Percentiles rank a stretch among this genome's conserved stretches.
phyloP scores from a whole-genome alignment of 2,329 filamentous ascomycete genomes.

The Penicillium occitanis region DNA sequence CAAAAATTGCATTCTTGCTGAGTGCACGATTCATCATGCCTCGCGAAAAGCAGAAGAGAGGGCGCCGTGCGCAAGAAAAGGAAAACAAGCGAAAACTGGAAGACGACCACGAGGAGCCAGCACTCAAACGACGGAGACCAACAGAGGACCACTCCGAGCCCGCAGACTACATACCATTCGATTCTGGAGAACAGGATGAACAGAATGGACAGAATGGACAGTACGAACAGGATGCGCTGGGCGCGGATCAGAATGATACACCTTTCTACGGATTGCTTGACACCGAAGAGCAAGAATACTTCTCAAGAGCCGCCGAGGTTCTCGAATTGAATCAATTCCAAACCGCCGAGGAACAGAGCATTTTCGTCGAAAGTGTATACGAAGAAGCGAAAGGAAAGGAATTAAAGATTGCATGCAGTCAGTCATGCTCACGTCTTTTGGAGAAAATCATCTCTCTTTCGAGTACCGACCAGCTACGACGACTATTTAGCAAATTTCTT shows the following conservation, averaged over 20 bases:
- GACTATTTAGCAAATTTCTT: conserved; percentile 78
- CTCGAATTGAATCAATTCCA: conserved; percentile 87
- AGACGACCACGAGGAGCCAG: conserved; percentile 29
- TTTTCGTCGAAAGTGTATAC: conserved; percentile 80
- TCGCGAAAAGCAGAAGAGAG: conserved; percentile 50
- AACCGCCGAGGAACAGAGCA: conserved; percentile 66
- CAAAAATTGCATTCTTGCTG: neutral
- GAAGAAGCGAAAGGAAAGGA: conserved; percentile 87
- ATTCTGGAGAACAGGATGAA: conserved; percentile 24
- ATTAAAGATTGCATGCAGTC: conserved; percentile 91
- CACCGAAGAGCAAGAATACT: conserved; percentile 93
- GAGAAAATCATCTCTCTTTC: conserved; percentile 86
- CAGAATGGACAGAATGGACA: conserved; percentile 22
- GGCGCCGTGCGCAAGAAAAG: conserved; percentile 46
- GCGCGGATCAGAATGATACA: conserved; percentile 52
- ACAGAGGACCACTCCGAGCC: conserved; percentile 17
- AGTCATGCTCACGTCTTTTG: conserved; percentile 90
- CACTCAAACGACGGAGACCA: conserved; percentile 43
- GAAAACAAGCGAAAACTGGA: conserved; percentile 41
- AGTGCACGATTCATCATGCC: conserved; percentile 37
- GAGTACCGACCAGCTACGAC: conserved; percentile 76
- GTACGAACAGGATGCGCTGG: conserved; percentile 21
- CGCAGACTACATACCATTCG: conserved; percentile 42
- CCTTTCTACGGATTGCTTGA: conserved; percentile 93
- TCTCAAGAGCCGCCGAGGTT: conserved; percentile 82